Evolutionary conservation across 2,329 filamentous ascomycete species (phyloP).

Genomic region (Penicillium crustosum): DNA sequence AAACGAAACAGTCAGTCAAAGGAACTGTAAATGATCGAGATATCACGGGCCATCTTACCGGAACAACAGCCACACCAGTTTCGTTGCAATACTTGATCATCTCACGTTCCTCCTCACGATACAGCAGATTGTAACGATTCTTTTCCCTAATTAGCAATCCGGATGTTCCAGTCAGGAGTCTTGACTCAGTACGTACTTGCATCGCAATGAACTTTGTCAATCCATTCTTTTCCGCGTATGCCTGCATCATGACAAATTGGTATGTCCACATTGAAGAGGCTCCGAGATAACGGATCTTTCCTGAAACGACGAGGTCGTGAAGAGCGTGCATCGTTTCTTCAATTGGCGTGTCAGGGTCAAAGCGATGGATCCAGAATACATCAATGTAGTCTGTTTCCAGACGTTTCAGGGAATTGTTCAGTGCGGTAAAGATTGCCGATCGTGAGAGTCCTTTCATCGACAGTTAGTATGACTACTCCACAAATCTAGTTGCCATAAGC

Average conservation of each 20-base stretch:
- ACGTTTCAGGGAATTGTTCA: slow-evolving; percentile 53
- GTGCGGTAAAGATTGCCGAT: slow-evolving; percentile 62
- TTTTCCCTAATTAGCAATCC: background rate
- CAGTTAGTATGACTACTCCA: background rate
- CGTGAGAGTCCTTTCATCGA: slow-evolving; percentile 51
- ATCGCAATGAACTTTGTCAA: slow-evolving; percentile 63
- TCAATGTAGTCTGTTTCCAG: slow-evolving; percentile 54
- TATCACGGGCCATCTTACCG: background rate
- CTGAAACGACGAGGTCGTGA: slow-evolving; percentile 40
- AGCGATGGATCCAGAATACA: slow-evolving; percentile 53
- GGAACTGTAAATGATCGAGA: background rate
- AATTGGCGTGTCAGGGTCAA: slow-evolving; percentile 47
- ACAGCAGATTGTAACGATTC: slow-evolving; percentile 10
- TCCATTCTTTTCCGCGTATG: slow-evolving; percentile 54
- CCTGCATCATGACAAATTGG: slow-evolving; percentile 48
- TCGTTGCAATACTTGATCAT: slow-evolving; percentile 11
- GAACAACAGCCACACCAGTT: slow-evolving; percentile 6
- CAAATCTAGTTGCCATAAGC: background rate
- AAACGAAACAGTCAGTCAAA: background rate
- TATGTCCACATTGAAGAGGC: slow-evolving; percentile 35
- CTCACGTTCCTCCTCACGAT: slow-evolving; percentile 17
- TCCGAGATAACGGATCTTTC: slow-evolving; percentile 38
- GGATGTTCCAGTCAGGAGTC: slow-evolving; percentile 24
- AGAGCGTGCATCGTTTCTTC: slow-evolving; percentile 53
- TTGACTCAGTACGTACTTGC: slow-evolving; percentile 38